Conservation (phyloP, 73 alveolate genomes). For the Tetrahymena thermophila region DNA sequence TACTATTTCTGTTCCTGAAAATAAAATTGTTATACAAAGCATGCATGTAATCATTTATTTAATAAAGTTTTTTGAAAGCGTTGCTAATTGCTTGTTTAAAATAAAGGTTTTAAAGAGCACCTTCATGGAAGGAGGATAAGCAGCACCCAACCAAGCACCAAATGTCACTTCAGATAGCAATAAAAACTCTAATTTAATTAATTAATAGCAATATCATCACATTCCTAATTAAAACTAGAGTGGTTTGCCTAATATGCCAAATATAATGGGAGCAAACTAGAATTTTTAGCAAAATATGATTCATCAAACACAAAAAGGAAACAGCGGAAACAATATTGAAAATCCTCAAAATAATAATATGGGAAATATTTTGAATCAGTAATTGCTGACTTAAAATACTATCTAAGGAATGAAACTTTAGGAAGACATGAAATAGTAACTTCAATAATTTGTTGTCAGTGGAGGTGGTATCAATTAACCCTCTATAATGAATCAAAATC, state of each 20-base stretch:
- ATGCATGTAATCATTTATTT: not conserved
- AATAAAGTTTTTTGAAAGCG: not conserved
- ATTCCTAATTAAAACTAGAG: not conserved
- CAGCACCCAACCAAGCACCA: not conserved
- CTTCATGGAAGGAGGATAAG: not conserved
- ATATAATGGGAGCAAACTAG: not conserved
- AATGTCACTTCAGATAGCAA: not conserved
- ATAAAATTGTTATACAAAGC: not conserved
- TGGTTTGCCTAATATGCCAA: not conserved
- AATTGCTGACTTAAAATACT: not conserved
- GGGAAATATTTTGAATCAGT: not conserved
- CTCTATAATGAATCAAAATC: not conserved
- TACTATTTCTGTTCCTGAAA: not conserved
- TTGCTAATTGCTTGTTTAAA: not conserved
- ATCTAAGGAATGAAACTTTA: not conserved
- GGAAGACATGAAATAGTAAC: not conserved
- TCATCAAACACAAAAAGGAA: not conserved
- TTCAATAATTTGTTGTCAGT: not conserved
- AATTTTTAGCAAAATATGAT: not conserved
- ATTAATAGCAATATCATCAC: not conserved
- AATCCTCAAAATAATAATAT: not conserved
- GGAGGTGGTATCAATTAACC: not conserved
- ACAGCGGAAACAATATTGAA: not conserved
- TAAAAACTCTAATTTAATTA: not conserved
- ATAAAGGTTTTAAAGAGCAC: not conserved